Base-by-base conservation (phyloP, 2,329 filamentous ascomycete genomes). In the Polytolypa hystricis region DNA sequence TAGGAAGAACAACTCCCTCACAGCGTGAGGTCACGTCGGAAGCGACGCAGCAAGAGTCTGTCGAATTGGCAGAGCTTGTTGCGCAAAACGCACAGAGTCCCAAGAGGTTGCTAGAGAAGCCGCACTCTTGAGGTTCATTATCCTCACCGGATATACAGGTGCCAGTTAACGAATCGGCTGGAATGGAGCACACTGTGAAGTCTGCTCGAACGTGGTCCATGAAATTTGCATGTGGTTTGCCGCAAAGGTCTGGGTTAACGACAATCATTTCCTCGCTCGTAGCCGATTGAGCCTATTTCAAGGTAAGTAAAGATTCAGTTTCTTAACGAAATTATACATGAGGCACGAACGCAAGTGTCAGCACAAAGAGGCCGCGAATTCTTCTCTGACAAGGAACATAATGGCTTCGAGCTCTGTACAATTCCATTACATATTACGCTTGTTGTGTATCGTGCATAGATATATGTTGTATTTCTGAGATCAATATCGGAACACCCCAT, bases 371-470 rank as follows among this genome's bases (percentile, higher is more conserved):
- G 86, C 40, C 69, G 68, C 4, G 83, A 76, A 28, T 79, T 65
- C 19, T 70, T 62, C n/a, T 69, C 58, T 0, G 79, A 72, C 30
- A 93, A 64, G 14, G 65, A 61, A 61, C 91, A 98, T 17, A 71
- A 55, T 8, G 63, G 55, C 50, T 81, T 77, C 4, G 91, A 96
- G 55, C 85, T 87, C 61, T 98, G 91, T 34, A 98, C 75, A 54
- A 98, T 82, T 46, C 84, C 74, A 67, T 93, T 96, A 71, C 91
- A 98, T 46, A 98, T 73, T 45, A 93, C 80, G 42, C 83, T 91
- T 31, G 78, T 91, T 4, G 89, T 93, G 62, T 89, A 98, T 50
- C 91, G 81, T 33, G 91, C 89, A 62, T 98, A 98, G 52, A 87
- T 74, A 51, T 81, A 73, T 47, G 76, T 80, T 3, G 85, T 80